Conservation (phyloP, 106 monocot species). For the Platanthera zijinensis region DNA sequence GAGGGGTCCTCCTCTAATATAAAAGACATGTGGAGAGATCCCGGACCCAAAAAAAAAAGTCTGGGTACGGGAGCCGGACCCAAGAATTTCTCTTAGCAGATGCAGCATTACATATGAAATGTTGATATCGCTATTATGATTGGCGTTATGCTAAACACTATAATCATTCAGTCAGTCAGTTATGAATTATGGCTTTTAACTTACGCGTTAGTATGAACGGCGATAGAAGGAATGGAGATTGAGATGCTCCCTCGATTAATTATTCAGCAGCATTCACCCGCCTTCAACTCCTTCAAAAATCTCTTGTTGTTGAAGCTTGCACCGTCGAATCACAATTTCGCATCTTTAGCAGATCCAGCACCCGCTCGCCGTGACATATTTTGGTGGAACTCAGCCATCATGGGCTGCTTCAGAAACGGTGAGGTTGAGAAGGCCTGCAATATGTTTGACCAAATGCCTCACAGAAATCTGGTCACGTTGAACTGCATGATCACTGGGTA, state of each 20-base stretch:
- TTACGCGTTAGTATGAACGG: not conserved
- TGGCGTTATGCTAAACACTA: too few species aligned
- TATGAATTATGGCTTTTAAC: not conserved
- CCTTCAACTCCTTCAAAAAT: not conserved
- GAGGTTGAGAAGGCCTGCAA: slow-evolving; percentile 27
- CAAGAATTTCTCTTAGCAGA: too few species aligned
- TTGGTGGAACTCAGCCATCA: slow-evolving; percentile 53
- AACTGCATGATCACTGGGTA: slow-evolving; percentile 71
- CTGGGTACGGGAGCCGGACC: too few species aligned
- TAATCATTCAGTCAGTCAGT: too few species aligned
- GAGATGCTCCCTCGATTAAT: not conserved
- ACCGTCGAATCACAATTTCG: not conserved
- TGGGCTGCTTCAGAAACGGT: slow-evolving; percentile 26
- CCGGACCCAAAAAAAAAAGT: too few species aligned
- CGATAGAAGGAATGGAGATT: not conserved
- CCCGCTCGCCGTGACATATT: slow-evolving; percentile 27
- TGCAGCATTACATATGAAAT: too few species aligned
- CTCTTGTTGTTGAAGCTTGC: not conserved
- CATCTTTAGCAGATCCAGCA: not conserved
- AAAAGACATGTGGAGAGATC: too few species aligned
- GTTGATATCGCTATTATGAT: too few species aligned
- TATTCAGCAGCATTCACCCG: not conserved
- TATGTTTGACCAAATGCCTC: slow-evolving; percentile 50
- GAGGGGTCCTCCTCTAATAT: too few species aligned
- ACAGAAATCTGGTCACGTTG: slow-evolving; percentile 49